Evolutionary conservation across 495 filamentous ascomycete genomes (phyloP), one percentile per base, ranked within the genome.

Genomic region (Pyrenula massariospora): DNA sequence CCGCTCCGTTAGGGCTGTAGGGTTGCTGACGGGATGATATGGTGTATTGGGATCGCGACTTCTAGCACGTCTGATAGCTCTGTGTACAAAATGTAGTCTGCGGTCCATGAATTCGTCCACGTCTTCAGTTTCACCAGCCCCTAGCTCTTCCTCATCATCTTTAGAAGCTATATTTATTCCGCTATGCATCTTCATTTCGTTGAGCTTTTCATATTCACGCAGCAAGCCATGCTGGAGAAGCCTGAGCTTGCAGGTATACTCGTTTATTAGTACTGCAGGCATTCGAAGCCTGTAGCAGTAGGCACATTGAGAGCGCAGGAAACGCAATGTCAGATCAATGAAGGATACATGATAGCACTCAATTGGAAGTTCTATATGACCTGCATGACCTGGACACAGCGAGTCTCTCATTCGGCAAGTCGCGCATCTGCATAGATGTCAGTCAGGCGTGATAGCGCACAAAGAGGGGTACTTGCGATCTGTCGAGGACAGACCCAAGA

Each of bases 271-370:
- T 42, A 78, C 71, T 53, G 86, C 83, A 21, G 85, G 71, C 68
- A 96, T 74, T 63, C 85, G 88, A 59, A 97, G 77, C 49, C 81
- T 81, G 61, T 88, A 84, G 71, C 94, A 99, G 70, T 92, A 96
- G 54, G 84, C 77, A 69, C 94, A 99, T 73, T 89, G 87, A 48
- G 86, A 84, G 54, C 88, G 83, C 31, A 99, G 76, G 19, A 99
- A 73, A 24, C 88, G 83, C 54, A 91, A 78, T 54, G 88, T 75
- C 68, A 96, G 92, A 66, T 94, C 89, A 76, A 99, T 85, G 69
- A 95, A 95, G 0, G 88, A 85, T 22, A 90, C 86, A 72, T 96
- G 92, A 66, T 96, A 99, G 53, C 96, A 84, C 49, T 86, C 87
- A 11, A 91, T 84, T 2, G 94, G 91, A 23, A 99, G 82, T 60